Evolutionary conservation across 2,329 filamentous ascomycete genomes (phyloP), one percentile per base, ranked within the genome.

Genomic region (Venturia pyrina): DNA sequence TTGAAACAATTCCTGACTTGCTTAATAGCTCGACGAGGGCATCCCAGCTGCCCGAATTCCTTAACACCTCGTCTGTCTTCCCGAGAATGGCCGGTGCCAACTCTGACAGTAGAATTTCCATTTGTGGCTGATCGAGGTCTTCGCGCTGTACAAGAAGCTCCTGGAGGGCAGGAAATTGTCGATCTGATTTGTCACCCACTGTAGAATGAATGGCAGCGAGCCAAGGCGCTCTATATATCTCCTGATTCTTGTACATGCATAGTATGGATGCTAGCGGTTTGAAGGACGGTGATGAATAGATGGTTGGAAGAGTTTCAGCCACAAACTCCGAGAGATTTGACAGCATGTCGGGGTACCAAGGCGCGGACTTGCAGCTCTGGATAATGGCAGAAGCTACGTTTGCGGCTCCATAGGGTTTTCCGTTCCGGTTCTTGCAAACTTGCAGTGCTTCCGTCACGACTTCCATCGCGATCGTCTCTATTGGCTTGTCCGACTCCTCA

Each of bases 251-350:
- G 34, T 76, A 78, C 0, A 82, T 75, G 61, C 87, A 82, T 0
- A 96, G 78, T 13, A 87, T 85, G 0, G 87, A 83, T 8, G 92
- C 78, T 0, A 96, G 75, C 63, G 87, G 83, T 1, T 83, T 75
- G 0, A 85, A 84, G 0, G 91, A 93, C 0, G 89, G 85, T 0
- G 90, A 92, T 1, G 82, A 76, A 2, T 93, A 76, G 19, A 95
- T 77, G 1, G 79, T 76, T 0, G 83, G 78, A 17, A 89, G 78
- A 67, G 87, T 79, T 0, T 67, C 11, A 11, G 37, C n/a, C 13
- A 67, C 41, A 40, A 48, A 57, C 15, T 60, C 62, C 11, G 37
- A 59, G 8, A 67, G 46, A 46, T 24, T 24, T 34, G 44, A 43
- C 17, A 56, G 44, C 41, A 64, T 43, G 53, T 37, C n/a, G 32